Evolutionary conservation across 139 green algal species (phyloP), one percentile per base, ranked within the genome.

Genomic region (Closterium sp.): DNA sequence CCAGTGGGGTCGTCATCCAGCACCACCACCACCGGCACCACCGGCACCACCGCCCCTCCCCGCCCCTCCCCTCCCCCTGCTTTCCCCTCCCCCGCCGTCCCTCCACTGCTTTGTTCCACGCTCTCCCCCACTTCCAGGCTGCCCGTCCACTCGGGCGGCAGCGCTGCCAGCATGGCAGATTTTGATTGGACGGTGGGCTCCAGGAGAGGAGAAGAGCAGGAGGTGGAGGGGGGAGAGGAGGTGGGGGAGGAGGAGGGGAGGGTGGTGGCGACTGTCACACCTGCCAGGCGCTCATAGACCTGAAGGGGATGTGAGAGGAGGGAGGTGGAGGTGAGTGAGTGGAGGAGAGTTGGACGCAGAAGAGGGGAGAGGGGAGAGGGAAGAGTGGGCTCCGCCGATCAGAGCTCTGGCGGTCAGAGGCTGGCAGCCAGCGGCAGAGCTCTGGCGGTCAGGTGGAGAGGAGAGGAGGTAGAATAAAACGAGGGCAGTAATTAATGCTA

Each of bases 1-100:
- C 93, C 93, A 16, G 93, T 95, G 34, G 93, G 93, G 38, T 95
- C 93, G 33, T 95, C 93, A 32, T 95, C 93, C 33, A 95, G 34
- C 32, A 95, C 93, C 36, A 95, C 92, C 43, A 94, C 28, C 12
- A 81, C 35, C 28, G 83, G 86, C 66, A 33, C 16, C 16, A 76
- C 55, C 55, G 16, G 2, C 55, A 28, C 55, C 25, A 16, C 55
- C 55, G 36, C 36, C 4, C 5, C 36, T 12, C 36, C 36, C 5
- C 36, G 5, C 36, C 36, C 36, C 6, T 66, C 9, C 38, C 38
- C 38, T 66, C 38, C 38, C 38, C 4, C 38, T 4, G 10, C 38
- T 10, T 66, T 66, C 9, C 38, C 38, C 38, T 66, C 38, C 4
- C 38, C 38, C 3, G 3, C 4, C 4, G 4, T 10, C 38, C 36